Conservation (phyloP, 2,329 filamentous ascomycete species). For the Cladophialophora psammophila region DNA sequence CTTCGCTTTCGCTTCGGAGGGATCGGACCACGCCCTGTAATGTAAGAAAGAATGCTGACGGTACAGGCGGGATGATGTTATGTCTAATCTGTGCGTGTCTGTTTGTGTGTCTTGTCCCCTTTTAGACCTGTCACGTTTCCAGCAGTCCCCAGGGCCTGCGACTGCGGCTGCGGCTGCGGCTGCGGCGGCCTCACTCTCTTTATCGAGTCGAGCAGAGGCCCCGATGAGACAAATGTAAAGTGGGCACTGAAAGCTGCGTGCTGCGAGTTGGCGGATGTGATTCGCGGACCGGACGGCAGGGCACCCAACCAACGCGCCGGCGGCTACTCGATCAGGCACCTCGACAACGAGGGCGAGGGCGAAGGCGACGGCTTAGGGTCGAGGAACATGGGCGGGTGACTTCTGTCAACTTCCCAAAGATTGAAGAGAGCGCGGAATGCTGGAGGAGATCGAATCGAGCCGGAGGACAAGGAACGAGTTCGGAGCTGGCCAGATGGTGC, state of each 20-base stretch:
- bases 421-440: not conserved
- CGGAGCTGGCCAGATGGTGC: not conserved
- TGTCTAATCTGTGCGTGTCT: conserved; percentile 6
- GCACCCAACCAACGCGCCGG: conserved; percentile 30
- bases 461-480: conserved; percentile 8
- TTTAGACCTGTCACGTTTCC: conserved; percentile 9
- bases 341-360: conserved; percentile 10
- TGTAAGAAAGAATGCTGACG: conserved; percentile 19
- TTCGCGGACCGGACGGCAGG: conserved; percentile 27
- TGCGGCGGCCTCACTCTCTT: conserved; percentile 9
- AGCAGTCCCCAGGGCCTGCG: not conserved
- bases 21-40: conserved; percentile 13
- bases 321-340: conserved; percentile 27
- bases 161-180: conserved; percentile 21
- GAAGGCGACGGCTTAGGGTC: not conserved
- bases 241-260: conserved; percentile 33
- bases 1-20: conserved; percentile 13
- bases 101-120: not conserved
- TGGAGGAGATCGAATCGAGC: conserved; percentile 9
- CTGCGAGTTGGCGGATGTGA: conserved; percentile 27
- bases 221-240: conserved; percentile 1
- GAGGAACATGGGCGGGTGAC: not conserved
- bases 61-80: conserved; percentile 7
- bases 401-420: not conserved
- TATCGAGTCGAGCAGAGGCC: conserved; percentile 9